phyloP scores from a whole-genome alignment of 768 basidiomycete genomes.

The Russula sp. region DNA sequence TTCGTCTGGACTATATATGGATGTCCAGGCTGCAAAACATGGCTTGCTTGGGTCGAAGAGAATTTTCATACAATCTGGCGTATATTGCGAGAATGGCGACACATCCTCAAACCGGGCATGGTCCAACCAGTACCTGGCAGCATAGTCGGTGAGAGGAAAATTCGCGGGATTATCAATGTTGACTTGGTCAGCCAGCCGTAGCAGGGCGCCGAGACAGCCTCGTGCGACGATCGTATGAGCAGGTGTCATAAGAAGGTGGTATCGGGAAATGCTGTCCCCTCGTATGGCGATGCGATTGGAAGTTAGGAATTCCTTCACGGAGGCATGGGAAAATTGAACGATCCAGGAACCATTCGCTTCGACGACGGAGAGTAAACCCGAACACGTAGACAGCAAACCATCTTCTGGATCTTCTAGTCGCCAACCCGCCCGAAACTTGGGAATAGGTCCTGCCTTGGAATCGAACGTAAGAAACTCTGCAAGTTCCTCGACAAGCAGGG shows the following conservation, averaged over 20 bases:
- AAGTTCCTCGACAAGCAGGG: not conserved
- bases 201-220: not conserved
- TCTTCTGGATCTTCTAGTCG: not conserved
- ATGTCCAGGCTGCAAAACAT: not conserved
- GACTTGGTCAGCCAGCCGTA: not conserved
- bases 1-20: not conserved
- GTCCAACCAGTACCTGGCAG: not conserved
- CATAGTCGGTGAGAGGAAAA: not conserved
- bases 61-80: not conserved
- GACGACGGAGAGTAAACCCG: not conserved
- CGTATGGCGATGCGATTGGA: not conserved
- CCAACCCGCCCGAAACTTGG: not conserved
- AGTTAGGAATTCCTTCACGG: not conserved
- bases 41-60: not conserved
- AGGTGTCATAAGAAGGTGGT: not conserved
- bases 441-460: not conserved
- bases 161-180: not conserved
- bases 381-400: not conserved
- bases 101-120: not conserved
- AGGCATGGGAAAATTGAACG: not conserved
- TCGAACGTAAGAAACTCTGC: not conserved
- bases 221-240: not conserved
- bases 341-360: not conserved
- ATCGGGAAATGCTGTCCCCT: not conserved
- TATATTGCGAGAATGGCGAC: not conserved